Evolutionary conservation across 345 rosid species (phyloP).

Genomic region (Murraya paniculata): DNA sequence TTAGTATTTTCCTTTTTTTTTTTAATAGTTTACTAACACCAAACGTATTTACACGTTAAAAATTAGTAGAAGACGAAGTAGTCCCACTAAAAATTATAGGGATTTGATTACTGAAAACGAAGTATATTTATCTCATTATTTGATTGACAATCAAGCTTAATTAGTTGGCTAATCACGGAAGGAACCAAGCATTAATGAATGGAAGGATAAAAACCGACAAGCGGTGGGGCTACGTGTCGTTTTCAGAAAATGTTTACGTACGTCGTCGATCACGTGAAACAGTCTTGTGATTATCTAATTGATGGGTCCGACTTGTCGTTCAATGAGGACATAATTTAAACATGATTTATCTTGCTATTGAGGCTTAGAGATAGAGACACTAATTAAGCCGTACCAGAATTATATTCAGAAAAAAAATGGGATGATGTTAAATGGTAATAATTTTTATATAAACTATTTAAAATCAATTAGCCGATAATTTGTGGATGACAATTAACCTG

Average conservation of each 20-base stretch:
- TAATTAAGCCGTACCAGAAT: neutral
- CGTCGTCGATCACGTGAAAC: slow-evolving; percentile 33
- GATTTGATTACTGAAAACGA: neutral
- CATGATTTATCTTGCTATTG: slow-evolving; percentile 19
- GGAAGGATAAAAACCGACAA: slow-evolving; percentile 31
- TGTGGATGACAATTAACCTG: no score
- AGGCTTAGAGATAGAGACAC: neutral
- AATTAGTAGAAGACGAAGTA: neutral
- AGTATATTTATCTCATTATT: neutral
- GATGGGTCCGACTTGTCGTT: slow-evolving; percentile 28
- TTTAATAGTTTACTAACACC: no score
- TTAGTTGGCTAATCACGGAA: neutral
- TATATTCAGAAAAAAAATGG: neutral
- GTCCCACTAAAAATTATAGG: neutral
- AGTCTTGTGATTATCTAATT: slow-evolving; percentile 13
- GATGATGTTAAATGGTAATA: neutral
- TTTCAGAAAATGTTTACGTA: slow-evolving; percentile 6
- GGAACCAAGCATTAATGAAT: slow-evolving; percentile 18
- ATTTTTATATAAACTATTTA: neutral
- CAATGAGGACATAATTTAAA: neutral
- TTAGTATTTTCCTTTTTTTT: no score
- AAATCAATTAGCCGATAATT: no score
- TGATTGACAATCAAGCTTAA: neutral
- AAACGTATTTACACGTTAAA: neutral
- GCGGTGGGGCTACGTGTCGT: slow-evolving; percentile 12